Evolutionary conservation across 192 early-diverging fungal species (phyloP), one percentile per base, ranked within the genome.

Genomic region (Coemansia sp.): DNA sequence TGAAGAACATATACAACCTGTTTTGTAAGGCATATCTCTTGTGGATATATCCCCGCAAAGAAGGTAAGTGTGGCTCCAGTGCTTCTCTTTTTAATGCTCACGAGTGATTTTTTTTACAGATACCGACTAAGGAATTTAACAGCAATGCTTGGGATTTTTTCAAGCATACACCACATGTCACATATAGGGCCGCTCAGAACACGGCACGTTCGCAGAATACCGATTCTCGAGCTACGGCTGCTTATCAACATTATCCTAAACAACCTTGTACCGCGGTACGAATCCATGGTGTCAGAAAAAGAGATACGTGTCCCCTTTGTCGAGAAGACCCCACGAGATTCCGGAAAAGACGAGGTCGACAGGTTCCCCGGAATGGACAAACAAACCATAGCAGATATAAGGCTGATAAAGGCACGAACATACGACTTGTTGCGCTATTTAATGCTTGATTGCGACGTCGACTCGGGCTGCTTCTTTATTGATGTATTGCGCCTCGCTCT

Each of bases 21-120:
- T 70, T 79, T 22, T 60, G 60, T 50, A 65, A 61, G 34, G 62
- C 58, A 0, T 79, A 79, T 55, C 47, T 79, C 14, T 61, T 57
- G 9, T 73, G 76, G 76, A 73, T 79, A 50, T 73, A 70, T 36
- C 67, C 67, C 4, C 34, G 37, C 6, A 34, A 58, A 5, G 57
- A 71, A 55, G 69, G 75, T 65, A 67, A 60, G 57, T 50, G 38
- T 40, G 38, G 10, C 13, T 40, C 13, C 13, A 40, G 38, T 13
- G 11, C 7, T 10, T 14, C 4, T 14, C 6, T 34, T 34, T 34
- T 6, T 34, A 34, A 6, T 34, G 4, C 5, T 9, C 33, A 34
- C 4, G 33, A 9, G n/a, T n/a, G n/a, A n/a, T n/a, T 34, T 34
- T 34, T 4, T 4, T 34, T 4, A 9, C 33, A 34, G 33, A 34